Conservation (phyloP, 208 protist species). For the Tetramitus jugosus region DNA sequence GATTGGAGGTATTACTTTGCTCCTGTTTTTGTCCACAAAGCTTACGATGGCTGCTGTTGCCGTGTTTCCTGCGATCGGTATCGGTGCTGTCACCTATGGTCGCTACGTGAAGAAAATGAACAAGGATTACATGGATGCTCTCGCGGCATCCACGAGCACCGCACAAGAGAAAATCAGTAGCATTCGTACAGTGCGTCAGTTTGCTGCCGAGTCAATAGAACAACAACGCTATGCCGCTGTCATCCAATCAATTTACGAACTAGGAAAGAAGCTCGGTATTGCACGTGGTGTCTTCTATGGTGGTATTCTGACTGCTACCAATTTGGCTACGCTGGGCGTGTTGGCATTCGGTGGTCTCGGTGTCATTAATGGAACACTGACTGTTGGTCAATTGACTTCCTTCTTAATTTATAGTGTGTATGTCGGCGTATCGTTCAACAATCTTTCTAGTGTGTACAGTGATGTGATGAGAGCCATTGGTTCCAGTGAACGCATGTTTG, state of each 20-base stretch:
- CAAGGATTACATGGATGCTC: conserved; percentile 35
- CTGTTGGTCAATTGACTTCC: conserved; percentile 67
- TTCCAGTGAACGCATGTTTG: conserved; percentile 15
- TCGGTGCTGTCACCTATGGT: neutral
- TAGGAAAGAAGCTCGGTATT: neutral
- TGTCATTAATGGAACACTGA: conserved; percentile 56
- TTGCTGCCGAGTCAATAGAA: conserved; percentile 49
- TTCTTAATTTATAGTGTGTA: conserved; percentile 77
- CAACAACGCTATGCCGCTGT: neutral
- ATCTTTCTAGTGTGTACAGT: neutral
- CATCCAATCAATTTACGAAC: neutral
- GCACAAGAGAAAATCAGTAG: conserved; percentile 63
- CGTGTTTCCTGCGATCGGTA: neutral
- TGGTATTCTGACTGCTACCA: neutral
- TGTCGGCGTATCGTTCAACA: conserved; percentile 43
- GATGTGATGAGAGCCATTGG: conserved; percentile 23
- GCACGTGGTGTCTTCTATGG: neutral
- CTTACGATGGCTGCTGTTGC: neutral
- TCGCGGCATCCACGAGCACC: conserved; percentile 59
- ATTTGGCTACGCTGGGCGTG: neutral
- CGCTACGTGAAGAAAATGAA: neutral
- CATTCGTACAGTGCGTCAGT: conserved; percentile 65
- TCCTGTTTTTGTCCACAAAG: neutral
- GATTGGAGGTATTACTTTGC: neutral
- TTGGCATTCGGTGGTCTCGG: conserved; percentile 22